Evolutionary conservation across 208 protist species (phyloP).

Genomic region (Trypanosoma cruzi): DNA sequence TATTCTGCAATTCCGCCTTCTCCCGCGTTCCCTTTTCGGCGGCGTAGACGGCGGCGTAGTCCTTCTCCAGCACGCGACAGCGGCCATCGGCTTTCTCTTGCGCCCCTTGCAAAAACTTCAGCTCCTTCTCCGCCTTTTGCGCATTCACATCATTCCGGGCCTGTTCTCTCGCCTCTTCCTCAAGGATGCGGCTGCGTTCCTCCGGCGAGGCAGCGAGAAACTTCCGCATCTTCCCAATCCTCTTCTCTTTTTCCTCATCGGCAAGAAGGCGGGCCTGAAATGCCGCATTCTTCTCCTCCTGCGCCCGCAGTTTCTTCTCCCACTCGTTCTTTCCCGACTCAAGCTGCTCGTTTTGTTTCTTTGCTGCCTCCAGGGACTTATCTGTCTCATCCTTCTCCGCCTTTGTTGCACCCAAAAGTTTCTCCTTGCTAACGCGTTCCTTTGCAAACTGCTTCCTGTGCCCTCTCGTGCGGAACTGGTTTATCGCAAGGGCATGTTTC

Average conservation of each 20-base stretch:
- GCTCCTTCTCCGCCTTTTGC: constrained; percentile 33
- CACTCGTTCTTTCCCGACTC: constrained; percentile 42
- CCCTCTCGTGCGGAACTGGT: constrained; percentile 42
- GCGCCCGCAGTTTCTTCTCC: constrained; percentile 42
- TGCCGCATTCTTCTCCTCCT: constrained; percentile 33
- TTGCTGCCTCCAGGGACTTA: constrained; percentile 23
- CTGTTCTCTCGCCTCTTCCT: constrained; percentile 20
- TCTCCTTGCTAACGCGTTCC: constrained; percentile 40
- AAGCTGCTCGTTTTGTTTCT: constrained; percentile 44
- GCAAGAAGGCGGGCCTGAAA: constrained; percentile 35
- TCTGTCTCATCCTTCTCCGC: constrained; percentile 30
- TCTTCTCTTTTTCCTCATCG: constrained; percentile 38
- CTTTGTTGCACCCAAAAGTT: constrained; percentile 38
- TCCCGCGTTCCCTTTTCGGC: constrained; percentile 38
- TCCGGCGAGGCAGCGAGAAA: constrained; percentile 63
- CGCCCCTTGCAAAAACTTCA: constrained; percentile 30
- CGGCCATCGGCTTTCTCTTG: constrained; percentile 26
- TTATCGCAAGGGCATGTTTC: constrained; percentile 44
- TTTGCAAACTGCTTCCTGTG: constrained; percentile 35
- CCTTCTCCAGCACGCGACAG: constrained; percentile 34
- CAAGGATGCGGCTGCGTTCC: constrained; percentile 44
- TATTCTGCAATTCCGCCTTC: constrained; percentile 43
- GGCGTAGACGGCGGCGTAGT: constrained; percentile 49
- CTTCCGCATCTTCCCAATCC: constrained; percentile 44
- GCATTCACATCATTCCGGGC: constrained; percentile 27